Conservation (phyloP, 805 yeast species). For the Nakazawaea ambrosiae region DNA sequence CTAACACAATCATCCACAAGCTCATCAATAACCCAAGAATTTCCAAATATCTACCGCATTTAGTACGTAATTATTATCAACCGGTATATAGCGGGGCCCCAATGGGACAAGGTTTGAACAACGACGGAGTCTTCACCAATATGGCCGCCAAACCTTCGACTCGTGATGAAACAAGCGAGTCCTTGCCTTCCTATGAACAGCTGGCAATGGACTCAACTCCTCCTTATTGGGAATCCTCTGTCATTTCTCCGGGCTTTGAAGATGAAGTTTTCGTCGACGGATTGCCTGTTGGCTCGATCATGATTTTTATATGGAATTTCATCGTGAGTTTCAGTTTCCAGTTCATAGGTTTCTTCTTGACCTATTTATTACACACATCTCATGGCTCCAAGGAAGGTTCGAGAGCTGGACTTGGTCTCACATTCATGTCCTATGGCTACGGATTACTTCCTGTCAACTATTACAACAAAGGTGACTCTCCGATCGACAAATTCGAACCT, state of each 20-base stretch:
- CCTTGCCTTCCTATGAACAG: constrained; percentile 86
- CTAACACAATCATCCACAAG: constrained; percentile 8
- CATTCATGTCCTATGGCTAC: constrained; percentile 67
- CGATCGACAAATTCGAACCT: constrained; percentile 40
- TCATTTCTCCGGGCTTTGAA: constrained; percentile 69
- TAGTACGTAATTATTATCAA: constrained; percentile 6
- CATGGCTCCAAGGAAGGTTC: constrained; percentile 97
- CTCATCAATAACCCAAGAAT: constrained; percentile 8
- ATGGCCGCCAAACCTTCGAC: constrained; percentile 83
- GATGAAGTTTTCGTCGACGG: constrained; percentile 95
- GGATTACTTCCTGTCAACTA: constrained; percentile 41
- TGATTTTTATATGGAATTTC: constrained; percentile 85
- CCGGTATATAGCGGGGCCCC: constrained; percentile 7
- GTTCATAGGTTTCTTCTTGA: constrained; percentile 84
- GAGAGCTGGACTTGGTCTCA: constrained; percentile 82
- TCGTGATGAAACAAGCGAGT: constrained; percentile 37
- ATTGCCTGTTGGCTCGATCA: constrained; percentile 87
- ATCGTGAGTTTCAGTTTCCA: constrained; percentile 89
- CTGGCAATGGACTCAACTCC: constrained; percentile 94
- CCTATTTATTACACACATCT: constrained; percentile 88
- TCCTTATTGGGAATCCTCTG: constrained; percentile 92
- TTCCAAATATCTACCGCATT: constrained; percentile 6
- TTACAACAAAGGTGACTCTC: constrained; percentile 18
- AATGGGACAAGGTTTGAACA: constrained; percentile 27
- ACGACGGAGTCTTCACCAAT: constrained; percentile 92